Evolutionary conservation across 306 rosid genomes (phyloP).

Genomic region (Comarum palustre): DNA sequence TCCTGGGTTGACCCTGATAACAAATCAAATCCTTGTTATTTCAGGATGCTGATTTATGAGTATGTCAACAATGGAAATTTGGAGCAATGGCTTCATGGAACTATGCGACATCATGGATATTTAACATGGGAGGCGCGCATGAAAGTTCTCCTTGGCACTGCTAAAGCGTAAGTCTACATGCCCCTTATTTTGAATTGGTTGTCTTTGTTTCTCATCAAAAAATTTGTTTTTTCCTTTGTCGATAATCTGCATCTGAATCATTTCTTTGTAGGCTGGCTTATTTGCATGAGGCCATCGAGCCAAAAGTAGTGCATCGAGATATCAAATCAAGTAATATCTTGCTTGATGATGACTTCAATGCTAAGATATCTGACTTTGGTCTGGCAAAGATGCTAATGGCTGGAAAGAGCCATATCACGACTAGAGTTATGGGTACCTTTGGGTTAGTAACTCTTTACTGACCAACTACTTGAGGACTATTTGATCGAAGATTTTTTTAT

Average conservation of each 20-base stretch:
- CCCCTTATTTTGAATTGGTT: constrained; percentile 13
- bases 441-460: constrained; percentile 54
- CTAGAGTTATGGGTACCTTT: constrained; percentile 97
- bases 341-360: constrained; percentile 82
- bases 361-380: constrained; percentile 93
- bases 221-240: background rate
- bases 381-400: constrained; percentile 82
- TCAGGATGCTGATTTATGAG: constrained; percentile 81
- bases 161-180: constrained; percentile 64
- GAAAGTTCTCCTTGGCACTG: constrained; percentile 86
- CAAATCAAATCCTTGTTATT: constrained; percentile 12
- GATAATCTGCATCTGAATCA: constrained; percentile 19
- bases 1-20: background rate
- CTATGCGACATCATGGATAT: constrained; percentile 70
- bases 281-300: constrained; percentile 95
- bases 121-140: constrained; percentile 93
- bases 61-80: constrained; percentile 85
- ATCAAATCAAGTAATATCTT: constrained; percentile 90
- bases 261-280: constrained; percentile 69
- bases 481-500: background rate
- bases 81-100: constrained; percentile 94
- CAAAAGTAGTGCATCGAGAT: constrained; percentile 93
- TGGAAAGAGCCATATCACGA: constrained; percentile 84
- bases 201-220: background rate
- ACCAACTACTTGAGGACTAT: background rate